A percentile compares a stretch with the other conserved stretches of the same genome.
Conservation (phyloP, 2,329 filamentous ascomycete species). For the Trichoderma lentiforme region DNA sequence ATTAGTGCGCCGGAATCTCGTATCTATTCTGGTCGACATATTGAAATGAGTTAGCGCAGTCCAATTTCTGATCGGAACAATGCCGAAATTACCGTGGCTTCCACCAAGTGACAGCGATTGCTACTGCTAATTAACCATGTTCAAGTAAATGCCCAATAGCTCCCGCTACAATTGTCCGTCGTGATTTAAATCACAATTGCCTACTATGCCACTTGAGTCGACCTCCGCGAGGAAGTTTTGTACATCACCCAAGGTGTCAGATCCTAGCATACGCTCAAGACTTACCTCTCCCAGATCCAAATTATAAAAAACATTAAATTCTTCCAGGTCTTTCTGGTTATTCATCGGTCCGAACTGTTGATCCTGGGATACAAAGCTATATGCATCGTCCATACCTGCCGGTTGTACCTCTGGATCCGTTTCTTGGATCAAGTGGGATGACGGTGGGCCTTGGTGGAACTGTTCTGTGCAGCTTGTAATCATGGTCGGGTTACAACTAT, state of each 20-base stretch:
- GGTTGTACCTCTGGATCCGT: neutral
- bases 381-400: neutral
- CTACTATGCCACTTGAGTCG: neutral
- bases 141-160: constrained; percentile 30
- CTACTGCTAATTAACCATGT: too few species aligned
- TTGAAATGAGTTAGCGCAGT: too few species aligned
- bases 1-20: too few species aligned
- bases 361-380: neutral
- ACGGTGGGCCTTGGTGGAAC: neutral
- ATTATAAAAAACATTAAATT: neutral
- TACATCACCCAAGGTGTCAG: neutral
- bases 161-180: neutral
- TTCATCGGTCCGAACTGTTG: neutral
- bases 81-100: too few species aligned
- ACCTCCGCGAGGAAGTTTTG: neutral
- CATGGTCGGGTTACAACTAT: too few species aligned
- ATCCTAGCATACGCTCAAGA: neutral
- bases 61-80: too few species aligned
- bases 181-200: neutral
- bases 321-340: neutral
- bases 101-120: too few species aligned
- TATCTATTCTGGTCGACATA: too few species aligned
- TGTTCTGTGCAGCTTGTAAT: too few species aligned
- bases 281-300: neutral
- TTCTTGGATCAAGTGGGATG: neutral